Evolutionary conservation across 805 yeast genomes (phyloP), one percentile per base, ranked within the genome.

Genomic region (Candida koratica): DNA sequence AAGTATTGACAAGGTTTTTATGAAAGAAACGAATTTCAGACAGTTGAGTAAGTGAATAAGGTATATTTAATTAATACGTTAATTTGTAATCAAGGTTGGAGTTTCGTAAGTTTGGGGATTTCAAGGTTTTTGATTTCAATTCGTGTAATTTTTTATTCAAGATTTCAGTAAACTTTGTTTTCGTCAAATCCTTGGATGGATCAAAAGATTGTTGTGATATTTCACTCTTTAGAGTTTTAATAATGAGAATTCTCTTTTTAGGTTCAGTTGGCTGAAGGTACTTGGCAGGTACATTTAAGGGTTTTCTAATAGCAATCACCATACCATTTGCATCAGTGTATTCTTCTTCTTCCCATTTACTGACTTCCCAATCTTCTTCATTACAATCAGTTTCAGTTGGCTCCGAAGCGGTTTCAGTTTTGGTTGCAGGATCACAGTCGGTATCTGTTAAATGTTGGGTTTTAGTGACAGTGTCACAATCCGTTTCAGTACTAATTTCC

Each of bases 1-100:
- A 1, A 56, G 74, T 4, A 66, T 75, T 2, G 33, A 39, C 2
- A 49, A 52, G 14, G 50, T 61, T 2, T 51, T 31, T 26, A 47
- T 63, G 25, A 57, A 52, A 26, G 46, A 45, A 15, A 42, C 32
- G 18, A 19, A 30, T 17, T 37, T 36, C 30, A 22, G 30, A 18
- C 13, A 28, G 3, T 36, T 36, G 14, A 11, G 17, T 14, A 15
- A 16, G n/a, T 20, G 10, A 20, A 8, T 20, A 20, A 20, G 23
- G 10, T 10, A 8, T 7, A 7, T 20, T 8, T 8, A 20, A 20
- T 10, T 29, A 29, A 29, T 29, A 29, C 8, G 32, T 23, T 19
- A 29, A 29, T 5, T 29, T 29, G 20, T 29, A 29, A 29, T 29
- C 32, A 11, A 19, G 14, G 14, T 29, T 29, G 7, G 32, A 29